Conservation (phyloP, 1,284 basidiomycete genomes). For the Mycena citricolor region DNA sequence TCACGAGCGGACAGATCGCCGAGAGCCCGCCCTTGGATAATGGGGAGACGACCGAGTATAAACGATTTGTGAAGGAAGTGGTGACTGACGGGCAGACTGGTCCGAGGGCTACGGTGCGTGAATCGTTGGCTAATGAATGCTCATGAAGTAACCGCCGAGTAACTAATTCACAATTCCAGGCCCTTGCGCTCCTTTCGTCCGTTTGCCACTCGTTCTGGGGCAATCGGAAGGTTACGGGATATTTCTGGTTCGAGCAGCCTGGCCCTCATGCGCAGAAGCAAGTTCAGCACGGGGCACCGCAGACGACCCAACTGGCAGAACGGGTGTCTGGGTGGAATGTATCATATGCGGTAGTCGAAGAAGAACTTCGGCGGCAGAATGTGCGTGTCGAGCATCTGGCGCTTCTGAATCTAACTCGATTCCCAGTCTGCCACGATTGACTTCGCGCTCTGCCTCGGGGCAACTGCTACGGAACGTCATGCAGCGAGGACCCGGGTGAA, state of each 20-base stretch:
- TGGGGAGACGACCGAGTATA: conserved; percentile 93
- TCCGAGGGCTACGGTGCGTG: conserved; percentile 73
- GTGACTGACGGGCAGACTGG: conserved; percentile 92
- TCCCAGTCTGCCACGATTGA: conserved; percentile 92
- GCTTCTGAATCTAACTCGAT: neutral
- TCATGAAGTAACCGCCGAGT: neutral
- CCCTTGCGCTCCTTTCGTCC: conserved; percentile 82
- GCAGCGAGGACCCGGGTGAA: conserved; percentile 76
- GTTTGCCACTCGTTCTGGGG: conserved; percentile 81
- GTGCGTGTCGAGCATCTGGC: conserved; percentile 50
- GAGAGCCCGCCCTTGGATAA: conserved; percentile 93
- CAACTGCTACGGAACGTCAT: conserved; percentile 77
- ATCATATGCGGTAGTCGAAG: conserved; percentile 82
- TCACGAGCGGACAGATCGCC: conserved; percentile 81
- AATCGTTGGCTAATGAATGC: neutral
- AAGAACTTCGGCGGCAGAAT: conserved; percentile 94
- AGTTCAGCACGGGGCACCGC: conserved; percentile 73
- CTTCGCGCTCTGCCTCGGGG: conserved; percentile 91
- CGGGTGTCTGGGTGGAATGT: conserved; percentile 94
- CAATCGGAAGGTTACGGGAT: conserved; percentile 66
- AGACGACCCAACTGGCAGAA: conserved; percentile 82
- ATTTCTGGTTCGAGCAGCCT: conserved; percentile 77
- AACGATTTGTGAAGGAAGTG: conserved; percentile 91
- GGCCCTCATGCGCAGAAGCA: conserved; percentile 50
- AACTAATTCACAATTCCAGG: too few species aligned